phyloP scores from a whole-genome alignment of 768 basidiomycete genomes.

The Suillus americanus region DNA sequence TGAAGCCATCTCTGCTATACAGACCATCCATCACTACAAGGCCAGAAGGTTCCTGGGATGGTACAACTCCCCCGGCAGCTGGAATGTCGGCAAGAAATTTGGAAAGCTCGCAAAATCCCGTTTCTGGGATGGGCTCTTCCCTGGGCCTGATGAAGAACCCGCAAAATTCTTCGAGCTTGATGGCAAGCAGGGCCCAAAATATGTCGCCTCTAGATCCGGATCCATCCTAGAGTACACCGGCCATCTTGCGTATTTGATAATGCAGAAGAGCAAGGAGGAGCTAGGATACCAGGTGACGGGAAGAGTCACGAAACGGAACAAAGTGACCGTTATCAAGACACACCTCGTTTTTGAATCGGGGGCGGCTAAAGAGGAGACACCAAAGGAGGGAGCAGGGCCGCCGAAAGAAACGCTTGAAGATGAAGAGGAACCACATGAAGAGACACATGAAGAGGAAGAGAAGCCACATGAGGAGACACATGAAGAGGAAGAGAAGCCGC shows the following conservation, averaged over 20 bases:
- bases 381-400: too few species aligned
- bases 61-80: slow-evolving; percentile 35
- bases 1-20: slow-evolving; percentile 31
- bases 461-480: too few species aligned
- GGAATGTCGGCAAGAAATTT: slow-evolving; percentile 28
- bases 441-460: too few species aligned
- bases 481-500: too few species aligned
- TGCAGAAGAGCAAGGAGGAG: slow-evolving; percentile 20
- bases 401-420: background rate
- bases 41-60: slow-evolving; percentile 32
- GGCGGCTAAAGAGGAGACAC: background rate
- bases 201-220: slow-evolving; percentile 26
- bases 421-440: background rate
- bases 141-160: slow-evolving; percentile 20
- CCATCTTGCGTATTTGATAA: slow-evolving; percentile 28
- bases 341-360: background rate
- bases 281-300: background rate
- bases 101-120: slow-evolving; percentile 25
- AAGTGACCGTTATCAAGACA: slow-evolving; percentile 19
- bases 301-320: slow-evolving; percentile 12
- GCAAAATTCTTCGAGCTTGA: slow-evolving; percentile 26
- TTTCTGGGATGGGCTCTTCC: slow-evolving; percentile 27
- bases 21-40: slow-evolving; percentile 26
- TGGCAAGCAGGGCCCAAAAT: slow-evolving; percentile 26
- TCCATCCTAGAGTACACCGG: slow-evolving; percentile 24